These are phyloP conservation scores for Penicillium soppii DNA, from an alignment of 495 filamentous ascomycete species.

Conservation along the genomic window DNA sequence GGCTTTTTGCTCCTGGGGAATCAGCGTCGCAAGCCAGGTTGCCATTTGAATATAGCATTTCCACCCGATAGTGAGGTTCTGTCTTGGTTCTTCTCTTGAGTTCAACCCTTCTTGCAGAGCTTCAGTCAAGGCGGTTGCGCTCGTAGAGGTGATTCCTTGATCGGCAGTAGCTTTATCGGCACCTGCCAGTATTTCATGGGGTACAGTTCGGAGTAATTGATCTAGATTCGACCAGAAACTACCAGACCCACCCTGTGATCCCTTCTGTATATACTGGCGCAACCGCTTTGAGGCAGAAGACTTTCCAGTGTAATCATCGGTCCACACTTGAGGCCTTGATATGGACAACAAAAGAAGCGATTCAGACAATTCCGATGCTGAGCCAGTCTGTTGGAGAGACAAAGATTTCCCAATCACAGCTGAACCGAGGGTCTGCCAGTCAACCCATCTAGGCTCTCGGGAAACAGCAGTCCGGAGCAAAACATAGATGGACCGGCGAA, in stretches of 20 bases:
- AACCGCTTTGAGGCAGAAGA: conserved; percentile 63
- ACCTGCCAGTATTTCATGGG: conserved; percentile 49
- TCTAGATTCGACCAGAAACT: conserved; percentile 71
- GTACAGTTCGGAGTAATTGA: conserved; percentile 59
- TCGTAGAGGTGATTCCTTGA: conserved; percentile 22
- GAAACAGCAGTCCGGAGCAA: conserved; percentile 62
- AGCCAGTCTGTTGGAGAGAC: conserved; percentile 65
- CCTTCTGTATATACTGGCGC: conserved; percentile 72
- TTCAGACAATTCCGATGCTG: conserved; percentile 66
- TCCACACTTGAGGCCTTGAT: conserved; percentile 71
- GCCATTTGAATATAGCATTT: conserved; percentile 64
- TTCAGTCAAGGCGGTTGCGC: conserved; percentile 49
- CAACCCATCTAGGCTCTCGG: conserved; percentile 57
- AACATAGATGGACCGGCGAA: conserved; percentile 68
- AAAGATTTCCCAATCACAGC: conserved; percentile 69
- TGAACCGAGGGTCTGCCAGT: conserved; percentile 62
- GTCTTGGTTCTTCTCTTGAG: conserved; percentile 68
- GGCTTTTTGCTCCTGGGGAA: conserved; percentile 46
- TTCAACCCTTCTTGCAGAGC: conserved; percentile 67
- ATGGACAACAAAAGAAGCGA: conserved; percentile 61
- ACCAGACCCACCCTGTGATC: conserved; percentile 69
- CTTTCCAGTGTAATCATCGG: conserved; percentile 62
- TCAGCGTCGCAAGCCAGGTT: conserved; percentile 43
- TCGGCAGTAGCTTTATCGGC: conserved; percentile 43
- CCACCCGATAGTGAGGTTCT: conserved; percentile 68